A percentile compares a stretch with the other conserved stretches of the same genome.
These are phyloP conservation scores for Vaccinium corymbosum DNA, from an alignment of 148 eudicot species.

Conservation along the genomic window DNA sequence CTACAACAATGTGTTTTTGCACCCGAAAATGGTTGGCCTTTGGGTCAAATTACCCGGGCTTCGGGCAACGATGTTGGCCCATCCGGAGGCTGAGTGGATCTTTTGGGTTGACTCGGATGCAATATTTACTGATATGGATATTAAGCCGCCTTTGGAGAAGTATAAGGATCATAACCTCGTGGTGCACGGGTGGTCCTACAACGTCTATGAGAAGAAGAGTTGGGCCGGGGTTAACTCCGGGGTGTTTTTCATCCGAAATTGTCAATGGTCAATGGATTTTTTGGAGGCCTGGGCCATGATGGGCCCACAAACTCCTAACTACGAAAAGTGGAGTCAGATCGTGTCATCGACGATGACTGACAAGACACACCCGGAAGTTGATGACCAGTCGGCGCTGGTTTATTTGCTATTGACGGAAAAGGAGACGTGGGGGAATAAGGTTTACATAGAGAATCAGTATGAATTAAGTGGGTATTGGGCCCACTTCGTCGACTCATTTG, in stretches of 20 bases:
- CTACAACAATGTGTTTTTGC: slow-evolving; percentile 33
- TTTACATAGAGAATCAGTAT: slow-evolving; percentile 41
- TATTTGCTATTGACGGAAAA: slow-evolving; percentile 46
- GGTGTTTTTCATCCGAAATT: not conserved
- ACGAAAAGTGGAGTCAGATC: slow-evolving; percentile 50
- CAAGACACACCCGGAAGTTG: slow-evolving; percentile 46
- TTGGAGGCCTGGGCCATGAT: slow-evolving; percentile 53
- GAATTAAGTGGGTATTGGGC: slow-evolving; percentile 57
- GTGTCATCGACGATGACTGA: slow-evolving; percentile 34
- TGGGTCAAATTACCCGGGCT: slow-evolving; percentile 62
- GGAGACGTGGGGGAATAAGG: slow-evolving; percentile 44
- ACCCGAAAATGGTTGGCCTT: slow-evolving; percentile 40
- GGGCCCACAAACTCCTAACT: slow-evolving; percentile 65
- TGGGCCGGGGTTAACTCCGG: slow-evolving; percentile 41
- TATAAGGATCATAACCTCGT: slow-evolving; percentile 47
- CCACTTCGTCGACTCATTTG: slow-evolving; percentile 35
- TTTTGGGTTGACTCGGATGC: slow-evolving; percentile 86
- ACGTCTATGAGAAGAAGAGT: slow-evolving; percentile 39
- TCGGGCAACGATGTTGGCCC: slow-evolving; percentile 69
- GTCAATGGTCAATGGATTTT: slow-evolving; percentile 76
- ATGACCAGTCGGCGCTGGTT: slow-evolving; percentile 63
- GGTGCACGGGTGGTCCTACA: slow-evolving; percentile 47
- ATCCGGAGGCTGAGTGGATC: slow-evolving; percentile 81
- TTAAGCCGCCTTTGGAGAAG: slow-evolving; percentile 40
- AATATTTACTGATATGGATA: slow-evolving; percentile 63